Evolutionary conservation across 2,329 filamentous ascomycete species (phyloP), one percentile per base, ranked within the genome.

Genomic region (Onygenales sp.): DNA sequence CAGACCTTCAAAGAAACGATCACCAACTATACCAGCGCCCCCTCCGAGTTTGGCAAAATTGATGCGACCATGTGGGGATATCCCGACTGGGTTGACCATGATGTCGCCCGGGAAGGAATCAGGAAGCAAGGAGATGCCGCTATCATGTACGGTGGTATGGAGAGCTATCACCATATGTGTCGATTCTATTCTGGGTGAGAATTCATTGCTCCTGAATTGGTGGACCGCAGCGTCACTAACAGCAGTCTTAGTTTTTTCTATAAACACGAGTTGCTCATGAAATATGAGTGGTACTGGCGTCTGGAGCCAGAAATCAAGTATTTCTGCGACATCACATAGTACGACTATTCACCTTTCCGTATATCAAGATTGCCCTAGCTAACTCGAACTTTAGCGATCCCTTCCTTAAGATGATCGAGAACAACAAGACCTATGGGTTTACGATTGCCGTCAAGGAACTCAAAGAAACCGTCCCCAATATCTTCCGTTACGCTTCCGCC

Each of bases 281-380:
- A 97, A 72, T 98, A 97, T 73, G 90, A 97, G 67, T 98, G 93
- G 93, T 98, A 98, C 77, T 98, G 93, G 93, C 89, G 93, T 58
- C 77, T 98, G 63, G 93, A 98, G 78, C 93, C 93, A 59, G 93
- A 98, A 73, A 97, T 98, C 81, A 96, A 92, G 75, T 98, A 97
- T 76, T 98, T 98, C 76, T 98, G 93, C 72, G 93, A 98, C 68
- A 97, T 98, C 62, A 98, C 93, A 59, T 98, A 98, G 88, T 92
- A 83, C 57, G 83, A 13, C 37, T 42, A 8, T 10, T 67, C 43
- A 64, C 61, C 14, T n/a, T 27, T 10, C 33, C 21, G 36, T 27
- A 10, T 45, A 11, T 44, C 2, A 33, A 6, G 43, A 37, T 36
- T 13, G 6, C 42, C 14, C 37, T 53, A 58, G 49, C 69, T 75